These are phyloP conservation scores for Coriaria nepalensis DNA, from an alignment of 306 rosid species.

Conservation along the genomic window DNA sequence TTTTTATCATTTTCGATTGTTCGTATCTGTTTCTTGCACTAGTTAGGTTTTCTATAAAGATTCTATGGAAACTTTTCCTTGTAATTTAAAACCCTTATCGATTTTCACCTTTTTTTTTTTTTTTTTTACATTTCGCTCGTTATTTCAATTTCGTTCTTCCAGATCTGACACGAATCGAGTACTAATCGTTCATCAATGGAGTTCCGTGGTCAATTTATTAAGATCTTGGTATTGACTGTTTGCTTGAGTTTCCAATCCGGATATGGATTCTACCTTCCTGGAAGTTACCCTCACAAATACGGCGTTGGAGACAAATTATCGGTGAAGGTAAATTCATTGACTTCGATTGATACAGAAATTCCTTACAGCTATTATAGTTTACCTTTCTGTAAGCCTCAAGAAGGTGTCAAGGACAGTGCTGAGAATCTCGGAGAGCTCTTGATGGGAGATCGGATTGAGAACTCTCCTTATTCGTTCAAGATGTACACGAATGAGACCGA, in stretches of 20 bases:
- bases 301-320: slow-evolving; percentile 29
- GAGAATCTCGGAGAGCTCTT: slow-evolving; percentile 66
- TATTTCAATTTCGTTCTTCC: slow-evolving; percentile 22
- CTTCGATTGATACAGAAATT: slow-evolving; percentile 58
- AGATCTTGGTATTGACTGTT: slow-evolving; percentile 28
- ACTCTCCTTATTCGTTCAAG: slow-evolving; percentile 47
- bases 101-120: neutral
- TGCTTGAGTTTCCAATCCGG: slow-evolving; percentile 35
- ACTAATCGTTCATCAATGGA: slow-evolving; percentile 28
- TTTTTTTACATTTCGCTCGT: no score
- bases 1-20: no score
- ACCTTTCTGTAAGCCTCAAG: slow-evolving; percentile 48
- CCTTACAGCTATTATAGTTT: slow-evolving; percentile 56
- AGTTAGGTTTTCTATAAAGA: no score
- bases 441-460: slow-evolving; percentile 68
- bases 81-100: no score
- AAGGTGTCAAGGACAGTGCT: slow-evolving; percentile 55
- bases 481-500: slow-evolving; percentile 43
- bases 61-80: no score
- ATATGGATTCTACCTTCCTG: slow-evolving; percentile 48
- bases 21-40: no score
- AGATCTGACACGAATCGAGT: slow-evolving; percentile 35
- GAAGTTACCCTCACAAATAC: slow-evolving; percentile 49
- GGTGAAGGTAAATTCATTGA: slow-evolving; percentile 58
- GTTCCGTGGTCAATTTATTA: slow-evolving; percentile 15